Evolutionary conservation across 495 filamentous ascomycete species (phyloP).

Genomic region (Penicillium macrosclerotiorum): DNA sequence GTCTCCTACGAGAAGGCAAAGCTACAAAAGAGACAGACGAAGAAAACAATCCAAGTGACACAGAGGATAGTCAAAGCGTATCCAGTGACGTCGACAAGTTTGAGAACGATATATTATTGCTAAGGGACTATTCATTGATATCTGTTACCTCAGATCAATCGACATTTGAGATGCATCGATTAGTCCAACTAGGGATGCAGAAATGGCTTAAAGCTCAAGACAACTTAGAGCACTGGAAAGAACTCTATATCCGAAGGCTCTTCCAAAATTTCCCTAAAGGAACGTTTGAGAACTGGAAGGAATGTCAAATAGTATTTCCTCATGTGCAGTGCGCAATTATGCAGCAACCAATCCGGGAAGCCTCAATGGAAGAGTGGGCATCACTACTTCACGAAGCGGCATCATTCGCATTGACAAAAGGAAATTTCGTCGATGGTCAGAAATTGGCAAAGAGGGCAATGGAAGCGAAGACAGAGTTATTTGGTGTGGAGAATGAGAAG

Average conservation of each 20-base stretch:
- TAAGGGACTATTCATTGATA: slow-evolving; percentile 30
- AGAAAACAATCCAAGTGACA: background rate
- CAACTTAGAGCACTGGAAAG: slow-evolving; percentile 37
- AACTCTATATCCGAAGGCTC: slow-evolving; percentile 37
- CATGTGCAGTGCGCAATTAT: slow-evolving; percentile 20
- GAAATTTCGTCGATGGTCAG: background rate
- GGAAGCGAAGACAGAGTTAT: background rate
- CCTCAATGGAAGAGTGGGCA: background rate
- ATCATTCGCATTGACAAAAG: background rate
- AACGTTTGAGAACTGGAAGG: slow-evolving; percentile 23
- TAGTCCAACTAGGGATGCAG: slow-evolving; percentile 45
- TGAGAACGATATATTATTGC: slow-evolving; percentile 3
- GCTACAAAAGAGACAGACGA: slow-evolving; percentile 9
- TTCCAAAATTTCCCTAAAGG: slow-evolving; percentile 36
- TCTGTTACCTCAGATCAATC: slow-evolving; percentile 7
- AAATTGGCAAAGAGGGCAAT: background rate
- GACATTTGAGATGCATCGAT: slow-evolving; percentile 45
- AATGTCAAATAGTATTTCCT: slow-evolving; percentile 27
- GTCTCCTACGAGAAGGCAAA: background rate
- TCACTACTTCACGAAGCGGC: slow-evolving; percentile 1
- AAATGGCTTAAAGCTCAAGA: slow-evolving; percentile 39
- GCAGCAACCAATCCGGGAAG: slow-evolving; percentile 6
- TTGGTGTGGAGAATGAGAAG: background rate
- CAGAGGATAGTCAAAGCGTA: background rate
- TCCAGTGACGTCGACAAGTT: background rate